Evolutionary conservation across 2,329 filamentous ascomycete species (phyloP).

Genomic region (Alternaria brassicae): DNA sequence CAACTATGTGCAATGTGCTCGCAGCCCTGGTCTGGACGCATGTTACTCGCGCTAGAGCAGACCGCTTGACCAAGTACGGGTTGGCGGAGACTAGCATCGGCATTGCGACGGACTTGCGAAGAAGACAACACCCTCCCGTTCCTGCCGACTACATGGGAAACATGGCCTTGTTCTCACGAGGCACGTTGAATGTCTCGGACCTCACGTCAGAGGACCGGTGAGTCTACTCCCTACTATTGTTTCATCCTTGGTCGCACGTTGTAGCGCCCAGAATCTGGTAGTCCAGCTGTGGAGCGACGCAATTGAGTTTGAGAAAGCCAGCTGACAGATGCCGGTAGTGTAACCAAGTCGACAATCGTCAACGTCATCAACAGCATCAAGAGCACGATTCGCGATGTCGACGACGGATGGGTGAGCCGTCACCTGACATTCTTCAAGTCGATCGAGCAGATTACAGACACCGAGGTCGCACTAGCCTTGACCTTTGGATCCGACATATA

Average conservation of each 20-base stretch:
- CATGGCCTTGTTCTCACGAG: slow-evolving; percentile 42
- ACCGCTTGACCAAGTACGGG: slow-evolving; percentile 24
- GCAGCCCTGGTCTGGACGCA: slow-evolving; percentile 48
- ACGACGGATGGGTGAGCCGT: slow-evolving; percentile 41
- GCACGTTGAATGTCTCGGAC: slow-evolving; percentile 35
- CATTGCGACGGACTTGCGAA: slow-evolving; percentile 42
- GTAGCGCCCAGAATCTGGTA: slow-evolving; percentile 7
- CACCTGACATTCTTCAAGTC: slow-evolving; percentile 44
- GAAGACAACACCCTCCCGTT: slow-evolving; percentile 34
- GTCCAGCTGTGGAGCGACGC: slow-evolving; percentile 10
- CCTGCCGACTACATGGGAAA: slow-evolving; percentile 41
- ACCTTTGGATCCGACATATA: slow-evolving; percentile 44
- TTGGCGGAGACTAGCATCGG: slow-evolving; percentile 36
- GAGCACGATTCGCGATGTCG: slow-evolving; percentile 35
- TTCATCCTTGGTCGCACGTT: slow-evolving; percentile 9
- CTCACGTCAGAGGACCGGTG: slow-evolving; percentile 38
- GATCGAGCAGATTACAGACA: slow-evolving; percentile 39
- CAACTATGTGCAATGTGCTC: slow-evolving; percentile 44
- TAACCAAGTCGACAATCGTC: slow-evolving; percentile 41
- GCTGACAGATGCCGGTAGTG: slow-evolving; percentile 34
- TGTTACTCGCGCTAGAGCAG: slow-evolving; percentile 42
- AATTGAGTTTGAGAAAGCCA: slow-evolving; percentile 1
- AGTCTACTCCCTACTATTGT: slow-evolving; percentile 22
- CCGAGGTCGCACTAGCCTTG: slow-evolving; percentile 39
- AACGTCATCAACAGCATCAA: slow-evolving; percentile 37